Percentiles rank a stretch among this genome's conserved stretches.
These are phyloP conservation scores for Ramalina peruviana DNA, from an alignment of 495 filamentous ascomycete genomes.

Conservation along the genomic window DNA sequence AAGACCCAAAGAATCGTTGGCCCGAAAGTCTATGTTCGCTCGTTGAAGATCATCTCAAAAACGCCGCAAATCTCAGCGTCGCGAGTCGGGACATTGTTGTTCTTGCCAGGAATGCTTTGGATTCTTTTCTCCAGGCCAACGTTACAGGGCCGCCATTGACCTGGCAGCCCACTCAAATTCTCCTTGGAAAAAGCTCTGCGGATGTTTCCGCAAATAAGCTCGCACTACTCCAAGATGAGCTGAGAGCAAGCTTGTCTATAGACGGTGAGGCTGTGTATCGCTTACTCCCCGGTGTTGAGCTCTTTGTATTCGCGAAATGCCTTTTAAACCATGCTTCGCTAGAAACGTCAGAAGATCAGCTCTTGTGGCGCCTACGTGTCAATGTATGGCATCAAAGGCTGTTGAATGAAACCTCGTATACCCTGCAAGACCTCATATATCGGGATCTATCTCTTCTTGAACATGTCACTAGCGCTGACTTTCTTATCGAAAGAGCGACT, in stretches of 20 bases:
- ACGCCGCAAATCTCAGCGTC: neutral
- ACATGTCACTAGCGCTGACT: constrained; percentile 31
- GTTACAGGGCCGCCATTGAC: constrained; percentile 75
- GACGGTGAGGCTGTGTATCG: constrained; percentile 82
- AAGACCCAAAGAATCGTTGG: neutral
- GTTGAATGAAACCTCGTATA: constrained; percentile 60
- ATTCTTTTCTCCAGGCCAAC: constrained; percentile 80
- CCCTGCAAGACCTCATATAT: constrained; percentile 45
- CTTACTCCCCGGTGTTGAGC: constrained; percentile 66
- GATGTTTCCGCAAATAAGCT: constrained; percentile 15
- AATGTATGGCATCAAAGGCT: constrained; percentile 83
- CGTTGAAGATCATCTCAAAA: neutral
- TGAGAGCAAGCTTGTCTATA: constrained; percentile 51
- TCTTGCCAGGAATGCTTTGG: constrained; percentile 57
- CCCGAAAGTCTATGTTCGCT: neutral
- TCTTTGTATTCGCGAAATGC: constrained; percentile 62
- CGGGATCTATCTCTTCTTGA: constrained; percentile 30
- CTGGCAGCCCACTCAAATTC: constrained; percentile 34
- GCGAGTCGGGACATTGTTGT: constrained; percentile 27
- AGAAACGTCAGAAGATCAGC: neutral
- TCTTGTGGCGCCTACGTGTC: constrained; percentile 42
- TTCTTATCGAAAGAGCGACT: constrained; percentile 66
- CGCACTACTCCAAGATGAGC: constrained; percentile 29
- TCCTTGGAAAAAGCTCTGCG: constrained; percentile 36
- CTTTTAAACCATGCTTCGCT: constrained; percentile 42